A percentile compares a stretch with the other conserved stretches of the same genome.
These are phyloP conservation scores for Monosporascus cannonballus DNA, from an alignment of 2,329 filamentous ascomycete genomes.

Conservation along the genomic window DNA sequence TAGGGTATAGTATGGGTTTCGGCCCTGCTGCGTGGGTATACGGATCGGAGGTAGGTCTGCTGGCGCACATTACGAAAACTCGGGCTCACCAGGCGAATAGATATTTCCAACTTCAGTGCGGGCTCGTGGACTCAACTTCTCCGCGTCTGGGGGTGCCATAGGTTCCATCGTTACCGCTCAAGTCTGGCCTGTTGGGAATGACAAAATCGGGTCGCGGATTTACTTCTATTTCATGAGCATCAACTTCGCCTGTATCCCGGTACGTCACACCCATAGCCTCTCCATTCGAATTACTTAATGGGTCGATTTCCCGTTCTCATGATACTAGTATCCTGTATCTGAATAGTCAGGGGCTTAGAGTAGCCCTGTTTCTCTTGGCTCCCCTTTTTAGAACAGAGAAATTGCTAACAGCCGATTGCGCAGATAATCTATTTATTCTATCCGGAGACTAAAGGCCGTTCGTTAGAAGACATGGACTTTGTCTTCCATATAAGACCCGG, in stretches of 20 bases:
- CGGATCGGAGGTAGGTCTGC: conserved; percentile 42
- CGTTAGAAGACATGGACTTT: conserved; percentile 22
- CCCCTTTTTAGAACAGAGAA: background rate
- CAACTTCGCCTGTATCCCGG: conserved; percentile 41
- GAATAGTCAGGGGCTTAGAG: background rate
- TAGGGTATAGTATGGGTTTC: conserved; percentile 53
- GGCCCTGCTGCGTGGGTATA: conserved; percentile 55
- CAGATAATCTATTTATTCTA: conserved; percentile 24
- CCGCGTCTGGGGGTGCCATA: conserved; percentile 48
- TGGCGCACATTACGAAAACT: background rate
- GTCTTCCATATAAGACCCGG: conserved; percentile 9
- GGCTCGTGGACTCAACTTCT: conserved; percentile 49
- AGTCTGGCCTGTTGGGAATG: conserved; percentile 49
- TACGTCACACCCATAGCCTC: conserved; percentile 13
- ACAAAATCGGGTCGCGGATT: conserved; percentile 41
- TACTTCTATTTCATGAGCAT: conserved; percentile 54
- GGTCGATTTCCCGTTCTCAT: background rate
- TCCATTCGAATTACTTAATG: background rate
- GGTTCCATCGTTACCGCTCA: conserved; percentile 49
- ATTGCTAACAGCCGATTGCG: background rate
- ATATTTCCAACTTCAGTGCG: conserved; percentile 54
- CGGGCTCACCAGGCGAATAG: conserved; percentile 15
- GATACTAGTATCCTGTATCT: too few relatives aligned
- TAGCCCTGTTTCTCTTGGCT: background rate
- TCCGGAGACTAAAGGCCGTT: conserved; percentile 21